Base-by-base conservation (phyloP, 2,329 filamentous ascomycete species). In the Alternaria ethzedia region DNA sequence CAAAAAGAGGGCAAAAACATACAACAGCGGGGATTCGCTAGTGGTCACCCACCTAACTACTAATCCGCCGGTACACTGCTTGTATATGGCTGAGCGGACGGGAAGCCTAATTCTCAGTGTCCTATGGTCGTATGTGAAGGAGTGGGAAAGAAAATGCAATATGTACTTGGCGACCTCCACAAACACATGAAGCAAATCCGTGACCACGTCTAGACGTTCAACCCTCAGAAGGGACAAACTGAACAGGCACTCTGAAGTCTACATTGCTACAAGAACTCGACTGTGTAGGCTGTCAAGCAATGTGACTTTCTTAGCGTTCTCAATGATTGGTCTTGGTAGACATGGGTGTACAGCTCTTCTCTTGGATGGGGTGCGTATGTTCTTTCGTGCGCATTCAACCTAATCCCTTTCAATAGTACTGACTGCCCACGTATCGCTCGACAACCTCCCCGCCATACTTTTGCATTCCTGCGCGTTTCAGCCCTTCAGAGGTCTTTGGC, bases 371-470 rank as follows among this genome's bases (percentile, higher is more conserved):
- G 32, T 32, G 12, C 26, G 6, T 41, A 41, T 41, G 8, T 41
- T 41, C 32, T n/a, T 41, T 9, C 32, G 4, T 41, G 32, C 21
- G 32, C 26, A 26, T 9, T 6, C 15, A 26, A 28, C 2, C 4
- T 43, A 20, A 12, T 55, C 36, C 30, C 17, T 3, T 44, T 60
- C 50, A 56, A 54, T 55, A 56, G 32, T 61, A 61, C n/a, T 44
- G 58, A 26, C 58, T 61, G 6, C 54, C 54, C 23, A 63, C 17
- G n/a, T 47, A 63, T 30, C 55, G n/a, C 55, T 63, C 60, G 44
- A 63, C 55, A 2, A 11, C 43, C 32, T 63, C 54, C 9, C 54
- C 59, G 12, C 59, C 59, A 15, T 15, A 57, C 54, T 47, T 57
- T 25, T 57, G 28, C 20, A 28, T 17, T 5, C 61, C 61, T 26